A percentile compares a stretch with the other conserved stretches of the same genome.
Evolutionary conservation across 305 asterid species (phyloP).

Genomic region (Solanum hybrid): DNA sequence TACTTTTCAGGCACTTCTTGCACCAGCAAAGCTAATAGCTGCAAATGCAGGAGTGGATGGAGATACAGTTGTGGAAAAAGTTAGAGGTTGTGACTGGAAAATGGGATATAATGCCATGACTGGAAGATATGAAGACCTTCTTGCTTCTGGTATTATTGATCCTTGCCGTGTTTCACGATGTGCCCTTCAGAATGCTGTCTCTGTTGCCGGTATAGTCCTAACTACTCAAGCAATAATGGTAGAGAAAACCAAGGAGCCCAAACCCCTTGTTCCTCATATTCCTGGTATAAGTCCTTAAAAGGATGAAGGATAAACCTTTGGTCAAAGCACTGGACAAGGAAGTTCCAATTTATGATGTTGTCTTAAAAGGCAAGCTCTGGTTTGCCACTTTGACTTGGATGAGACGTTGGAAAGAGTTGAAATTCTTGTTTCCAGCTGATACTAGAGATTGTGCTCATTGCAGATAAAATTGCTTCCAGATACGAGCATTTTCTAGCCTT

Average conservation of each 20-base stretch:
- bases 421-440: background rate
- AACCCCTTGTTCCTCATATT: conserved; percentile 54
- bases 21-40: conserved; percentile 77
- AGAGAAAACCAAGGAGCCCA: conserved; percentile 52
- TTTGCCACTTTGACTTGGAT: background rate
- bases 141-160: conserved; percentile 77
- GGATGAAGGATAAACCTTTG: background rate
- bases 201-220: conserved; percentile 77
- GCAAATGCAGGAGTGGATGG: conserved; percentile 90
- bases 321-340: background rate
- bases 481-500: background rate
- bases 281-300: conserved; percentile 72
- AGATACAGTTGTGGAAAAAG: conserved; percentile 56
- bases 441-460: background rate
- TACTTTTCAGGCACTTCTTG: conserved; percentile 79
- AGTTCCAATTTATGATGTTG: background rate
- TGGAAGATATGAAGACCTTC: conserved; percentile 67
- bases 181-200: conserved; percentile 83
- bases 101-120: conserved; percentile 78
- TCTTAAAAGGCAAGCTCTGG: background rate
- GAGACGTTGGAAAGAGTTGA: background rate
- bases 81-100: conserved; percentile 36
- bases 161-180: conserved; percentile 71
- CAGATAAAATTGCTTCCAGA: background rate
- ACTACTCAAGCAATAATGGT: conserved; percentile 87